Percentiles rank a stretch among this genome's conserved stretches.
Evolutionary conservation across 192 early-diverging fungal genomes (phyloP).

Genomic region (Coemansia sp.): DNA sequence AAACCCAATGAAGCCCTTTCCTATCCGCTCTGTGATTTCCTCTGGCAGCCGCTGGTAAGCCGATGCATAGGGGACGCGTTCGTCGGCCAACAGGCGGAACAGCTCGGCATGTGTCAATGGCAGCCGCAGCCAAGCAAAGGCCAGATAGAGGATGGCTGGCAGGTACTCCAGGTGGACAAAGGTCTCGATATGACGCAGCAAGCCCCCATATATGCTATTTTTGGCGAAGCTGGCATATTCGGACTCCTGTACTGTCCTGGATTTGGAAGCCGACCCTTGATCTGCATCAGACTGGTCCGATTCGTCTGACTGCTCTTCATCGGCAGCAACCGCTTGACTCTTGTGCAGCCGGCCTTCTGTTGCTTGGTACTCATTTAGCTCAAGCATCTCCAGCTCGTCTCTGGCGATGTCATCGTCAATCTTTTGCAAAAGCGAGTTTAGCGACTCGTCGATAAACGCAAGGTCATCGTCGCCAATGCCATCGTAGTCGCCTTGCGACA

Average conservation of each 20-base stretch:
- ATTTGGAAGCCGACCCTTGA: background rate
- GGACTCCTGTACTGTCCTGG: no score
- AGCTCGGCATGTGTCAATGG: slow-evolving; percentile 34
- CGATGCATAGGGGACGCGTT: slow-evolving; percentile 35
- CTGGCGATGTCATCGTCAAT: slow-evolving; percentile 45
- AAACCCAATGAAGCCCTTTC: slow-evolving; percentile 13
- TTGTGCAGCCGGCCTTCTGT: background rate
- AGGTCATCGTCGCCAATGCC: background rate
- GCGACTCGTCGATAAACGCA: slow-evolving; percentile 22
- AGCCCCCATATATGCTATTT: background rate
- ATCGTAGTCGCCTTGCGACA: background rate
- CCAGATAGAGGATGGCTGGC: slow-evolving; percentile 30
- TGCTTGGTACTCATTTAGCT: slow-evolving; percentile 17
- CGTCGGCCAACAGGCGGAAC: slow-evolving; percentile 31
- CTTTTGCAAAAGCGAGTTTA: slow-evolving; percentile 29
- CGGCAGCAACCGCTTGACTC: background rate
- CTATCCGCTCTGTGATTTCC: slow-evolving; percentile 18
- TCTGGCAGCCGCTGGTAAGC: slow-evolving; percentile 18
- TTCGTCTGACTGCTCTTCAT: background rate
- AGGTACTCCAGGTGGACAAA: slow-evolving; percentile 37
- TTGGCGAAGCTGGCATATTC: background rate
- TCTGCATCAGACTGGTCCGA: background rate
- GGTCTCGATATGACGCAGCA: slow-evolving; percentile 15
- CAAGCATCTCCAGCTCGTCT: slow-evolving; percentile 37
- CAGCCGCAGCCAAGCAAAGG: slow-evolving; percentile 24